phyloP scores from a whole-genome alignment of 2,329 filamentous ascomycete species.

The Aspergillus caelatus region DNA sequence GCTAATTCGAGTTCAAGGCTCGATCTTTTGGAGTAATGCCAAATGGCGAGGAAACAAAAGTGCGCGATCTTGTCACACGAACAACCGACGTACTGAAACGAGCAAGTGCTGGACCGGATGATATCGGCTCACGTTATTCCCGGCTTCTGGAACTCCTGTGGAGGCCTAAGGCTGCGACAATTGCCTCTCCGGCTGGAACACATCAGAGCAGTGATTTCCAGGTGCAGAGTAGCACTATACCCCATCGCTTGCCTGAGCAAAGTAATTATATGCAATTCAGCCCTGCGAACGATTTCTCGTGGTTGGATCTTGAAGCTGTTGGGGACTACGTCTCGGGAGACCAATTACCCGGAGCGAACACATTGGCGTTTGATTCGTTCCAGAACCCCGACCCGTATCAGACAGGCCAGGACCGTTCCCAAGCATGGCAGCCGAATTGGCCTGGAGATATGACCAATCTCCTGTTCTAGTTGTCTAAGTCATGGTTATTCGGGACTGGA shows the following conservation, averaged over 20 bases:
- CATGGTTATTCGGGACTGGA: not conserved
- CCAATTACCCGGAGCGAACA: slow-evolving; percentile 37
- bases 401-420: slow-evolving; percentile 33
- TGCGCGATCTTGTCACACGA: slow-evolving; percentile 60
- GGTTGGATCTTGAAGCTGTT: slow-evolving; percentile 63
- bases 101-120: slow-evolving; percentile 60
- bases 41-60: slow-evolving; percentile 56
- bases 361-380: slow-evolving; percentile 41
- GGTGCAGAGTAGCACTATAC: slow-evolving; percentile 34
- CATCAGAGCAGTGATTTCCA: slow-evolving; percentile 35
- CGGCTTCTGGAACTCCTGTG: slow-evolving; percentile 63
- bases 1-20: slow-evolving; percentile 40
- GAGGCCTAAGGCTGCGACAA: slow-evolving; percentile 48
- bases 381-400: slow-evolving; percentile 36
- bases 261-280: slow-evolving; percentile 43
- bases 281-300: slow-evolving; percentile 61
- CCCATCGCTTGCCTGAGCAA: slow-evolving; percentile 39
- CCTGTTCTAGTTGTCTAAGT: slow-evolving; percentile 30
- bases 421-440: slow-evolving; percentile 46
- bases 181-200: slow-evolving; percentile 27
- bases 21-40: slow-evolving; percentile 62
- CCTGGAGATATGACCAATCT: slow-evolving; percentile 43
- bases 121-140: slow-evolving; percentile 64
- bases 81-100: slow-evolving; percentile 63
- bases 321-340: slow-evolving; percentile 59